These are phyloP conservation scores for Limonomyces culmigenus DNA, from an alignment of 1,284 basidiomycete genomes.

Conservation along the genomic window DNA sequence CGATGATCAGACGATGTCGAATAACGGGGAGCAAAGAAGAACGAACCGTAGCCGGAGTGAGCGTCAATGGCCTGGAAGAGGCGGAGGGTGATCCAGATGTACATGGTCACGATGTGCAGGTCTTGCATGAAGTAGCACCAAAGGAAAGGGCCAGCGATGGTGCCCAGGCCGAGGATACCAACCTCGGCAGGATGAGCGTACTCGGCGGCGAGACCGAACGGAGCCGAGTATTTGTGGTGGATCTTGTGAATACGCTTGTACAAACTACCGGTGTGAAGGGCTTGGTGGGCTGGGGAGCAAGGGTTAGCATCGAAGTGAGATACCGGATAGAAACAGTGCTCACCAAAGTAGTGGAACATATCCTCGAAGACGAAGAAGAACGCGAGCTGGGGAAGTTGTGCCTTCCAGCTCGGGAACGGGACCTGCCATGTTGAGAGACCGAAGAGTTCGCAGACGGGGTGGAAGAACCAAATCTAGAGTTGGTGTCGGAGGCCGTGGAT, in stretches of 20 bases:
- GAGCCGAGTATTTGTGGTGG: constrained; percentile 95
- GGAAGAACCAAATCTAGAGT: constrained; percentile 85
- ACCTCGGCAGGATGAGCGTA: constrained; percentile 94
- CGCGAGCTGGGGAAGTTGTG: constrained; percentile 68
- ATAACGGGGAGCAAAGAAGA: background rate
- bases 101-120: constrained; percentile 85
- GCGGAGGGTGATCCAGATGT: constrained; percentile 86
- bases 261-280: constrained; percentile 77
- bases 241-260: constrained; percentile 99
- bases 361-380: constrained; percentile 97
- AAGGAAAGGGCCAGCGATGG: constrained; percentile 75
- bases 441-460: constrained; percentile 80
- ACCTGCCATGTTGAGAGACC: constrained; percentile 90
- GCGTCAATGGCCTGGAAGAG: constrained; percentile 97
- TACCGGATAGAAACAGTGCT: constrained; percentile 6
- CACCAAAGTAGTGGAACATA: constrained; percentile 74
- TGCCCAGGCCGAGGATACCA: constrained; percentile 78
- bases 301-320: background rate
- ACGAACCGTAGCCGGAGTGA: constrained; percentile 84
- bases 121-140: constrained; percentile 62
- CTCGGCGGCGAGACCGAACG: constrained; percentile 94
- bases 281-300: constrained; percentile 58
- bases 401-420: constrained; percentile 65
- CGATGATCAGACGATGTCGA: background rate
- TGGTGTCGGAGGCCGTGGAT: background rate